A percentile compares a stretch with the other conserved stretches of the same genome.
Conservation (phyloP, 176 grass and related monocot genomes). For the Avena atlantica region DNA sequence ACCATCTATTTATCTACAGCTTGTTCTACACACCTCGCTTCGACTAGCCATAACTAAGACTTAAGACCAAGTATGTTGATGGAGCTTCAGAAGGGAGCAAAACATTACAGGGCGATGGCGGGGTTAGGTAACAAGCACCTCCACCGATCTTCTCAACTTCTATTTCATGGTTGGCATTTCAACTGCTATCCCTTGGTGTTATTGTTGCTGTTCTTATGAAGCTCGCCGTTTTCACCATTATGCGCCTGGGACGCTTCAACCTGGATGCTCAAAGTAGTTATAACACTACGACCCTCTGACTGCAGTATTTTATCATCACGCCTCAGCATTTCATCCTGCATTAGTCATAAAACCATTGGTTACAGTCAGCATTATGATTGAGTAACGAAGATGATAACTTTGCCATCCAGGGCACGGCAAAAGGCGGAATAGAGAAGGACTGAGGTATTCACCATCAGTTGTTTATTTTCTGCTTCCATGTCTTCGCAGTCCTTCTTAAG, state of each 20-base stretch:
- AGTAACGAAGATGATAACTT: background rate
- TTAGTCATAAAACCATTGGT: background rate
- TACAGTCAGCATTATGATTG: background rate
- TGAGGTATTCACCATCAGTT: slow-evolving; percentile 50
- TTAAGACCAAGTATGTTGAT: background rate
- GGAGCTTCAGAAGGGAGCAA: background rate
- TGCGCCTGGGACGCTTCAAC: slow-evolving; percentile 33
- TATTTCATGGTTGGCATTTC: background rate
- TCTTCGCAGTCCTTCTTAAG: slow-evolving; percentile 62
- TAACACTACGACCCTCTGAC: slow-evolving; percentile 23
- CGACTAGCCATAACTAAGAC: background rate
- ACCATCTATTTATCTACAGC: background rate
- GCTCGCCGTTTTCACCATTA: background rate
- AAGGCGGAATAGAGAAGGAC: background rate
- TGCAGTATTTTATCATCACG: slow-evolving; percentile 48
- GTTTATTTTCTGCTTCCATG: slow-evolving; percentile 65
- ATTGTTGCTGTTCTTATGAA: background rate
- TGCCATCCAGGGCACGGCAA: background rate
- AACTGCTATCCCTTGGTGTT: slow-evolving; percentile 40
- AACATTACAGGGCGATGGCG: background rate
- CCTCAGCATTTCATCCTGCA: slow-evolving; percentile 47
- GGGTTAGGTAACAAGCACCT: slow-evolving; percentile 15
- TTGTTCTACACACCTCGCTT: slow-evolving; percentile 23
- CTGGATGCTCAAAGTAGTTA: slow-evolving; percentile 48
- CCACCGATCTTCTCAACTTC: slow-evolving; percentile 10